Percentiles rank a stretch among this genome's conserved stretches.
These are phyloP conservation scores for Aspergillus conjunctus DNA, from an alignment of 495 filamentous ascomycete genomes.

Conservation along the genomic window DNA sequence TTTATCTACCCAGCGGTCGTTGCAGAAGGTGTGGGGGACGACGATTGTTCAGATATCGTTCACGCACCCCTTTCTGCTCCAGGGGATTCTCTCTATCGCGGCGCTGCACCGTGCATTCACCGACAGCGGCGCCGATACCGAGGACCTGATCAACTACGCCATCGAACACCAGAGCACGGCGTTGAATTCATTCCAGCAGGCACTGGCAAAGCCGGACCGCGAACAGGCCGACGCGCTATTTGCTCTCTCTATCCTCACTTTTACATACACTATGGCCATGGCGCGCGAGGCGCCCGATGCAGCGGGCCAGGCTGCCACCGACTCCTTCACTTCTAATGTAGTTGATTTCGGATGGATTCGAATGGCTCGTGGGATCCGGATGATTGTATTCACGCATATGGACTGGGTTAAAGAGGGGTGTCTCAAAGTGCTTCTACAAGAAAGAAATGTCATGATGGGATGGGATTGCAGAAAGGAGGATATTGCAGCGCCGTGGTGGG, in stretches of 20 bases:
- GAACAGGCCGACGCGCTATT: not conserved
- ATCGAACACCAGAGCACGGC: not conserved
- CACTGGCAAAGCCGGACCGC: not conserved
- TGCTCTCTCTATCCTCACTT: not conserved
- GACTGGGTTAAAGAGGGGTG: conserved; percentile 2
- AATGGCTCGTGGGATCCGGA: not conserved
- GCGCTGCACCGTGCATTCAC: not conserved
- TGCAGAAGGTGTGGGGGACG: not conserved
- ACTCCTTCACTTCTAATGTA: not conserved
- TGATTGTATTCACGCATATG: not conserved
- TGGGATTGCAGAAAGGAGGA: not conserved
- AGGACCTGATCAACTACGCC: not conserved
- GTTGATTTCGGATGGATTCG: not conserved
- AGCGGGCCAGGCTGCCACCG: not conserved
- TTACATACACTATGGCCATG: not conserved
- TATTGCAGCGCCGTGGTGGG: not conserved
- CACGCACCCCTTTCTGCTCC: not conserved
- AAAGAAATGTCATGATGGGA: not conserved
- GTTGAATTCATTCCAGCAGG: not conserved
- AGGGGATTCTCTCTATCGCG: not conserved
- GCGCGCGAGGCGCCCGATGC: not conserved
- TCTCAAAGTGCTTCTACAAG: not conserved
- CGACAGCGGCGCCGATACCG: not conserved
- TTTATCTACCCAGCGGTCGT: not conserved
- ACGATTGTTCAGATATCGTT: not conserved